Percentiles rank a stretch among this genome's conserved stretches.
These are phyloP conservation scores for Dioscorea cayenensis DNA, from an alignment of 116 monocot genomes.

Conservation along the genomic window DNA sequence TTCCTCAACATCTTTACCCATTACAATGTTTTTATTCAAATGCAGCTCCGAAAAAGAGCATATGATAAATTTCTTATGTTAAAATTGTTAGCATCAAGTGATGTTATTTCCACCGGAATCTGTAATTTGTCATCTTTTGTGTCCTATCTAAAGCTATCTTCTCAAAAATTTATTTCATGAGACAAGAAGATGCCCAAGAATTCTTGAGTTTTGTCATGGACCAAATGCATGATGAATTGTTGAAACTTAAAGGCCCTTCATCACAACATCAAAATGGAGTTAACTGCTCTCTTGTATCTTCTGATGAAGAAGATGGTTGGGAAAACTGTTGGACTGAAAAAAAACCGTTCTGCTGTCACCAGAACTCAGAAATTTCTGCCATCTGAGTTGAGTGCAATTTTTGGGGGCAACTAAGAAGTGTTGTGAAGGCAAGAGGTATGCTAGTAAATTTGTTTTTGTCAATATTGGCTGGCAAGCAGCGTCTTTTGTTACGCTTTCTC, in stretches of 20 bases:
- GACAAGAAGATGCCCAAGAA: slow-evolving; percentile 99
- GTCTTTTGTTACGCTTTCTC: not conserved
- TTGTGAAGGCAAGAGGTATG: slow-evolving; percentile 86
- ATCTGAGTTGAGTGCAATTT: slow-evolving; percentile 88
- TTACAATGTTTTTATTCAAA: too few relatives aligned
- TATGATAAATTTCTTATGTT: too few relatives aligned
- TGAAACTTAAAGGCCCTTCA: slow-evolving; percentile 50
- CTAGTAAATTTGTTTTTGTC: not conserved
- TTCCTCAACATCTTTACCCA: too few relatives aligned
- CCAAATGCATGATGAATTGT: slow-evolving; percentile 82
- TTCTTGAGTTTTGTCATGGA: slow-evolving; percentile 94
- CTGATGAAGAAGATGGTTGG: slow-evolving; percentile 90
- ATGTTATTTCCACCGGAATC: too few relatives aligned
- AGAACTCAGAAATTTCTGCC: slow-evolving; percentile 92
- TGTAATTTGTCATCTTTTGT: not conserved
- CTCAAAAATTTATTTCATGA: slow-evolving; percentile 17
- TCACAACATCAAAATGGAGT: slow-evolving; percentile 26
- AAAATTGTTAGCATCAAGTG: too few relatives aligned
- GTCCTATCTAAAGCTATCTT: not conserved
- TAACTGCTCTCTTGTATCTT: slow-evolving; percentile 43
- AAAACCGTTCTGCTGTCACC: slow-evolving; percentile 87
- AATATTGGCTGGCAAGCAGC: not conserved
- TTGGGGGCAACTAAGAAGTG: slow-evolving; percentile 91
- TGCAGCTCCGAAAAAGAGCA: too few relatives aligned
- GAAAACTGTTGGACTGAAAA: slow-evolving; percentile 93